These are phyloP conservation scores for Didymella pinodella DNA, from an alignment of 2,329 filamentous ascomycete genomes.

Conservation along the genomic window DNA sequence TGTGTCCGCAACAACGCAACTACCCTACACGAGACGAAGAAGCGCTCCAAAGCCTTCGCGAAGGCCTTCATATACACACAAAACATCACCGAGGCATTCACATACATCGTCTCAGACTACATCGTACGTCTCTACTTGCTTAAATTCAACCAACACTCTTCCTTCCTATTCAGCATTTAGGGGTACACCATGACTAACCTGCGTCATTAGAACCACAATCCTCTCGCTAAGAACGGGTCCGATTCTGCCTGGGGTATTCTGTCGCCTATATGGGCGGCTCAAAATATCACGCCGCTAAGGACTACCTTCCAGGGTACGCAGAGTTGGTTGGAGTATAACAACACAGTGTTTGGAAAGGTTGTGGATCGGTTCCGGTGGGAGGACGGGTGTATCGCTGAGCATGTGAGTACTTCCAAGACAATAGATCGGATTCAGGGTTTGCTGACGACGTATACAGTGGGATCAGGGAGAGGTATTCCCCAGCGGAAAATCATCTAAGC, in stretches of 20 bases:
- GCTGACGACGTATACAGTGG: neutral
- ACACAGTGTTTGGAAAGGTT: conserved; percentile 30
- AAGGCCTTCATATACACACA: conserved; percentile 41
- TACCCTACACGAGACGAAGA: conserved; percentile 26
- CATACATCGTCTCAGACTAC: conserved; percentile 38
- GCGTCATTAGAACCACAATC: conserved; percentile 39
- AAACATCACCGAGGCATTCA: conserved; percentile 42
- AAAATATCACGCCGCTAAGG: conserved; percentile 35
- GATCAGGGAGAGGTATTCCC: neutral
- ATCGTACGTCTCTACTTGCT: conserved; percentile 27
- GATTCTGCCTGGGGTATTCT: conserved; percentile 41
- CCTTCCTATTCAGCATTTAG: too few relatives aligned
- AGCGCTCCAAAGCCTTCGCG: conserved; percentile 32
- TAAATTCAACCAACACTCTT: neutral
- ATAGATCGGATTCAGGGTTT: neutral
- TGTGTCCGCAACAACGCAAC: conserved; percentile 30
- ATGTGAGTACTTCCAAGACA: conserved; percentile 31
- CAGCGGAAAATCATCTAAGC: neutral
- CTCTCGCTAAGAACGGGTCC: conserved; percentile 37
- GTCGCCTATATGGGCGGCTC: conserved; percentile 33
- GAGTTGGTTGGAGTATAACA: conserved; percentile 41
- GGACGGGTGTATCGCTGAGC: conserved; percentile 44
- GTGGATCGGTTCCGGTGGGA: conserved; percentile 46
- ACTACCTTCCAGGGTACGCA: conserved; percentile 32
- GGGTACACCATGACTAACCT: too few relatives aligned